Evolutionary conservation across 768 basidiomycete genomes (phyloP).

Genomic region (Mycena polygramma): DNA sequence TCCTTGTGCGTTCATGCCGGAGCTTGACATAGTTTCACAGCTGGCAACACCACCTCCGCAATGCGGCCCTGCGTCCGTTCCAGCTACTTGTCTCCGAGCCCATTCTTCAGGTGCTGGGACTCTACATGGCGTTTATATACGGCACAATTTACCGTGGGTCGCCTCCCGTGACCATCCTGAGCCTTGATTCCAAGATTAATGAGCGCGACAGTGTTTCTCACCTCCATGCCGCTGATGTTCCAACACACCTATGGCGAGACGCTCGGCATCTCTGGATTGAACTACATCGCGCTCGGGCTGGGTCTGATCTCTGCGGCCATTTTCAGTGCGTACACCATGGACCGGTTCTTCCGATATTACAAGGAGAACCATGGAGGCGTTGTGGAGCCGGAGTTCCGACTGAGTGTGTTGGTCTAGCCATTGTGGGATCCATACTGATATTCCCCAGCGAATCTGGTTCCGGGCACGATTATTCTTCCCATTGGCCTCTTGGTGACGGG

Average conservation of each 20-base stretch:
- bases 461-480: conserved; percentile 71
- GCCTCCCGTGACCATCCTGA: conserved; percentile 69
- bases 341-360: conserved; percentile 66
- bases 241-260: conserved; percentile 64
- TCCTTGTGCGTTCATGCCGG: too few relatives aligned
- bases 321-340: conserved; percentile 68
- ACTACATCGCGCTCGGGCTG: conserved; percentile 80
- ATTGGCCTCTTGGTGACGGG: conserved; percentile 77
- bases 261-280: conserved; percentile 71
- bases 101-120: not conserved
- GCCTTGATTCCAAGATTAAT: conserved; percentile 40
- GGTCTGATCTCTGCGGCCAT: conserved; percentile 69
- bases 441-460: conserved; percentile 66
- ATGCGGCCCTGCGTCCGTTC: conserved; percentile 76
- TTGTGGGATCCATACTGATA: not conserved
- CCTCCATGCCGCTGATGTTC: conserved; percentile 74
- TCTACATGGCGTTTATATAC: conserved; percentile 13
- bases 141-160: conserved; percentile 5
- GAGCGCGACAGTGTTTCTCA: conserved; percentile 67
- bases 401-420: conserved; percentile 51
- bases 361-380: conserved; percentile 60
- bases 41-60: conserved; percentile 8
- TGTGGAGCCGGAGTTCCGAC: conserved; percentile 64
- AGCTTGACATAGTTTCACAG: not conserved
- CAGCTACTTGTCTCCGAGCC: conserved; percentile 69